Conservation (phyloP, 495 filamentous ascomycete genomes). For the Jackrogersella minutella region DNA sequence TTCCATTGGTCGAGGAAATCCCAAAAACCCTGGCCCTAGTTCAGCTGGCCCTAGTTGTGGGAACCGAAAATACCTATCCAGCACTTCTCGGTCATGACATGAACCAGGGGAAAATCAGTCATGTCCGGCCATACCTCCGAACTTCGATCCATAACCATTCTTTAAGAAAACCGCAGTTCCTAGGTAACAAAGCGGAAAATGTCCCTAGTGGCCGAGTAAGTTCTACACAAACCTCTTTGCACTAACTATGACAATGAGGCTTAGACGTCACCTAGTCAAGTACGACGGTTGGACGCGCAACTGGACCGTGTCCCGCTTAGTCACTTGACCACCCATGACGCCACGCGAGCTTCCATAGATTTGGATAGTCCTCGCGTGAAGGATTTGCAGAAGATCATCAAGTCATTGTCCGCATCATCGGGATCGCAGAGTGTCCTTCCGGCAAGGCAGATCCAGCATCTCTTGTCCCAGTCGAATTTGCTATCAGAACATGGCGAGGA, state of each 20-base stretch:
- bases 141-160: slow-evolving; percentile 35
- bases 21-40: background rate
- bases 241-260: slow-evolving; percentile 15
- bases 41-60: slow-evolving; percentile 8
- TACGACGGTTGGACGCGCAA: slow-evolving; percentile 78
- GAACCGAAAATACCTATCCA: background rate
- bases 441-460: slow-evolving; percentile 58
- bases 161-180: slow-evolving; percentile 12
- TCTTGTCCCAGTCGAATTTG: slow-evolving; percentile 67
- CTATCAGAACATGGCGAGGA: slow-evolving; percentile 40
- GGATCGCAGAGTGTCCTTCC: slow-evolving; percentile 63
- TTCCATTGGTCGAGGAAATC: slow-evolving; percentile 25
- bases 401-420: slow-evolving; percentile 71
- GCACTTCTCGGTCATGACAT: slow-evolving; percentile 28
- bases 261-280: slow-evolving; percentile 65
- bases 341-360: slow-evolving; percentile 39
- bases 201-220: slow-evolving; percentile 75
- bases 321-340: slow-evolving; percentile 47
- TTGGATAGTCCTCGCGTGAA: slow-evolving; percentile 52
- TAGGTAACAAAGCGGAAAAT: slow-evolving; percentile 50
- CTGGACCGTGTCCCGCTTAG: slow-evolving; percentile 72
- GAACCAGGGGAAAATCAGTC: slow-evolving; percentile 22
- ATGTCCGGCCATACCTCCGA: slow-evolving; percentile 26
- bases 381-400: slow-evolving; percentile 69
- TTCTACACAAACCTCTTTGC: slow-evolving; percentile 29